Percentiles rank a stretch among this genome's conserved stretches.
Conservation (phyloP, 306 rosid genomes). For the Begonia masoniana region DNA sequence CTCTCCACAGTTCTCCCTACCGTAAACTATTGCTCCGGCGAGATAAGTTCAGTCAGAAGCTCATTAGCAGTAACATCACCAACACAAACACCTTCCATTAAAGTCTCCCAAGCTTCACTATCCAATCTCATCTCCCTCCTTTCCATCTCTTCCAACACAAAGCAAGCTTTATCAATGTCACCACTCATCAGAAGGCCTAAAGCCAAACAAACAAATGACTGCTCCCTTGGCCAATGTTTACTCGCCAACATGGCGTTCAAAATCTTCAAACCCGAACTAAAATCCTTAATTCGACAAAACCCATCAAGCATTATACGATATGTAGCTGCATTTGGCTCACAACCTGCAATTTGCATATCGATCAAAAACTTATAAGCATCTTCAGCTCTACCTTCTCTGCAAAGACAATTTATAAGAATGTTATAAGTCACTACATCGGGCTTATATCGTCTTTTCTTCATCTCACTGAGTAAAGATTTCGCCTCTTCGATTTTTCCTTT, state of each 20-base stretch:
- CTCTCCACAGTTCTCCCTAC: too few species aligned
- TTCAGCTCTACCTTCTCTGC: constrained; percentile 54
- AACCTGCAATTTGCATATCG: constrained; percentile 73
- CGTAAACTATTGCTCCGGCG: not conserved
- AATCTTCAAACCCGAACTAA: constrained; percentile 49
- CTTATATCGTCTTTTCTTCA: constrained; percentile 60
- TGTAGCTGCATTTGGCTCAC: constrained; percentile 71
- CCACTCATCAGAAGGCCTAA: constrained; percentile 48
- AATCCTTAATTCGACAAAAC: constrained; percentile 45
- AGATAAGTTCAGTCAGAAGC: constrained; percentile 27
- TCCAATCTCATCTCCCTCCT: constrained; percentile 37
- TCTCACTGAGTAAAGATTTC: constrained; percentile 45
- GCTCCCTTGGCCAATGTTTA: constrained; percentile 52
- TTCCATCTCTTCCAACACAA: constrained; percentile 82
- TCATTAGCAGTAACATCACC: constrained; percentile 23
- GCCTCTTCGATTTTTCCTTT: constrained; percentile 71
- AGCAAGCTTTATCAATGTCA: constrained; percentile 43
- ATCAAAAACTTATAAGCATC: constrained; percentile 65
- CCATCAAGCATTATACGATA: constrained; percentile 75
- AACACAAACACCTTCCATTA: constrained; percentile 33
- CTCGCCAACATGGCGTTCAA: constrained; percentile 56
- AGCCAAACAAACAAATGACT: constrained; percentile 51
- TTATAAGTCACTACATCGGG: constrained; percentile 71
- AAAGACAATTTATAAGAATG: constrained; percentile 56
- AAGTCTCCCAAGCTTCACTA: constrained; percentile 43